Conservation (phyloP, 805 yeast genomes). For the Candida golubevii region DNA sequence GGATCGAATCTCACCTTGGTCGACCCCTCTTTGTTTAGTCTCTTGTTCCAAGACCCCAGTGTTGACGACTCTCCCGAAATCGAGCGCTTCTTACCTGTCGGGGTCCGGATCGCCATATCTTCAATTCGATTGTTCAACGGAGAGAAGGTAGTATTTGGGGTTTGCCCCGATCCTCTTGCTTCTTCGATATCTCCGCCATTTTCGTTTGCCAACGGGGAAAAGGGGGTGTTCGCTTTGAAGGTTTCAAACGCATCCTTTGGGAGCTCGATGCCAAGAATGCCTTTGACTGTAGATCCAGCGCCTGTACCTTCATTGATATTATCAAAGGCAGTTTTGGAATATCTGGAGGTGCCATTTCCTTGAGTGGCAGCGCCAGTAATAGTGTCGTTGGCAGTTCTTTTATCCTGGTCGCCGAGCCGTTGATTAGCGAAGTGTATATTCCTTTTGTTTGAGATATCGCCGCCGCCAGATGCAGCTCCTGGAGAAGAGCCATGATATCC, state of each 20-base stretch:
- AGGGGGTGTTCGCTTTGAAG: background rate
- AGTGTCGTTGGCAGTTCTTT: too few relatives aligned
- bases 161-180: background rate
- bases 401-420: too few relatives aligned
- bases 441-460: too few relatives aligned
- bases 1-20: constrained; percentile 13
- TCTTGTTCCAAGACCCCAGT: constrained; percentile 11
- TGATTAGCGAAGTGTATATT: too few relatives aligned
- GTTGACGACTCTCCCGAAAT: constrained; percentile 2
- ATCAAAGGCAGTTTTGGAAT: constrained; percentile 18
- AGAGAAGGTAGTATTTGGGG: constrained; percentile 9
- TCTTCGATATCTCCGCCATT: background rate
- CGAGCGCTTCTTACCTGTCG: constrained; percentile 10
- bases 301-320: background rate
- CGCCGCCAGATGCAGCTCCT: too few relatives aligned
- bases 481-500: too few relatives aligned
- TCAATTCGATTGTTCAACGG: constrained; percentile 16
- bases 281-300: constrained; percentile 13
- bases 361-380: too few relatives aligned
- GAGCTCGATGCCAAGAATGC: constrained; percentile 21
- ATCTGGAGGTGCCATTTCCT: background rate
- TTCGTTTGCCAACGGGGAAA: background rate
- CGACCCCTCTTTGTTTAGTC: constrained; percentile 8
- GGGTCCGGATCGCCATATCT: constrained; percentile 12
- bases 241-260: constrained; percentile 4